Evolutionary conservation across 768 basidiomycete species (phyloP), one percentile per base, ranked within the genome.

Genomic region (Russula compacta): DNA sequence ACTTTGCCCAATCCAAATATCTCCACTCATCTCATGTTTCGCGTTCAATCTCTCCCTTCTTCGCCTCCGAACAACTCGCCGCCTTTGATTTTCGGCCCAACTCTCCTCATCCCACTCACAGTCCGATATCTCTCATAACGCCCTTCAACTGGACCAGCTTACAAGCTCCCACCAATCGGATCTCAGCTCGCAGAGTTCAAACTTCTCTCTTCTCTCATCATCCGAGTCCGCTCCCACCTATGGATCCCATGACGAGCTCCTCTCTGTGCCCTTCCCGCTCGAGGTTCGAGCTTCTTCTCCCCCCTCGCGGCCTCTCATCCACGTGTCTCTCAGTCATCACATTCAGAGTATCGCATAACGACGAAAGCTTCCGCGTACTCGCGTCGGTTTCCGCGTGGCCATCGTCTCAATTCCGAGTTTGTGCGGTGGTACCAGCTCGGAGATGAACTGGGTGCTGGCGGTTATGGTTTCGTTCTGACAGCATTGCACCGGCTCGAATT

Each of bases 381-480:
- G 14, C 73, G 72, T 36, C 78, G 78, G 21, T 91, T 92, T 68
- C 83, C 85, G 1, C 67, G 70, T 4, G 80, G 78, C 1, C 88
- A 92, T 71, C 68, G 69, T 39, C 79, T 92, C 50, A 77, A 85
- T 67, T 69, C 78, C 6, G 74, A 76, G 47, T 92, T 92, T 67
- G 81, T 81, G 51, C 75, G 73, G 44, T 69, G 69, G 50, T 92
- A 89, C 67, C 70, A 76, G 40, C 81, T 89, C 24, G 81, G 80
- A 40, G 89, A 88, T 65, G 86, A 91, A 70, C 79, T 98, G 29
- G 95, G 95, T 44, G 84, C 85, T 10, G 95, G 95, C 47, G 94
- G 94, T 17, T 98, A 94, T 70, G 94, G 94, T 2, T 97, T 98
- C 71, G 95, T 98, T 32, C 89, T 95, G 81, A 87, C 88, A 3